A percentile compares a stretch with the other conserved stretches of the same genome.
Conservation (phyloP, 306 rosid species). For the Betula pendula region DNA sequence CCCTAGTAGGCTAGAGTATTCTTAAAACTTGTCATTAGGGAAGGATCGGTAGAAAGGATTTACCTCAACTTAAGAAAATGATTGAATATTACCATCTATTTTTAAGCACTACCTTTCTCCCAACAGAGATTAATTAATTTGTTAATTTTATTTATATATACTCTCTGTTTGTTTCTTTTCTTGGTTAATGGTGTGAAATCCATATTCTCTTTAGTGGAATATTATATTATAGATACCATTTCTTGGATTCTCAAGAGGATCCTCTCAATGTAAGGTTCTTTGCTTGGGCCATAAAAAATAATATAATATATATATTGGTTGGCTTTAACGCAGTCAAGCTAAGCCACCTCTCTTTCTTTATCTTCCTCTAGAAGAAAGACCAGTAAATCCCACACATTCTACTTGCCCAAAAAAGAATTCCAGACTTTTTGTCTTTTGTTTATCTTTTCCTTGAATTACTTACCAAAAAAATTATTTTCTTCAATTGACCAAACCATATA, state of each 20-base stretch:
- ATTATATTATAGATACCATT: constrained; percentile 26
- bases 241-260: constrained; percentile 47
- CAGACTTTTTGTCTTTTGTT: constrained; percentile 9
- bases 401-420: constrained; percentile 6
- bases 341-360: constrained; percentile 42
- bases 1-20: too few relatives aligned
- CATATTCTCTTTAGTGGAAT: not conserved
- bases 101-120: too few relatives aligned
- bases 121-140: too few relatives aligned
- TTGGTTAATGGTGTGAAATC: too few relatives aligned
- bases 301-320: constrained; percentile 29
- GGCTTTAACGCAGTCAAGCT: constrained; percentile 50
- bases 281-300: constrained; percentile 32
- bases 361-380: not conserved
- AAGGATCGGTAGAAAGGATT: too few relatives aligned
- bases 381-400: constrained; percentile 37
- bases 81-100: too few relatives aligned
- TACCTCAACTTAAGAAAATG: too few relatives aligned
- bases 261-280: constrained; percentile 31
- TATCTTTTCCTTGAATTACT: constrained; percentile 19
- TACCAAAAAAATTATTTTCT: constrained; percentile 36
- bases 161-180: too few relatives aligned
- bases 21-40: too few relatives aligned
- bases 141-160: too few relatives aligned
- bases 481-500: constrained; percentile 17